phyloP scores from a whole-genome alignment of 2,329 filamentous ascomycete genomes.

The Madurella fahalii region DNA sequence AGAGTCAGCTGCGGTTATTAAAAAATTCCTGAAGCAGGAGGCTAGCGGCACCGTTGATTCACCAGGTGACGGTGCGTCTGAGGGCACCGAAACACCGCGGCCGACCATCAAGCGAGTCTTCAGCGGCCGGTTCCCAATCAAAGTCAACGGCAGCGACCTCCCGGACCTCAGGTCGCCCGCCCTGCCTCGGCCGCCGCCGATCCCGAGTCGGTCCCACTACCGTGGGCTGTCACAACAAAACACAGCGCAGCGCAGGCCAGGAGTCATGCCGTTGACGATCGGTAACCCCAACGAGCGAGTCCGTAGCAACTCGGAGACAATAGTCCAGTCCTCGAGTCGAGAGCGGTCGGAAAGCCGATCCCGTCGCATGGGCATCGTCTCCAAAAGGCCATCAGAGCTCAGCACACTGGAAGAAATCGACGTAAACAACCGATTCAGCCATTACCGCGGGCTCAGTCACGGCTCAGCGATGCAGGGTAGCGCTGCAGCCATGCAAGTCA shows the following conservation, averaged over 20 bases:
- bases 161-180: conserved; percentile 65
- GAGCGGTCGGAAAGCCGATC: conserved; percentile 53
- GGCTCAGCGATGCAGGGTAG: conserved; percentile 63
- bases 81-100: conserved; percentile 76
- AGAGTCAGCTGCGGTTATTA: conserved; percentile 57
- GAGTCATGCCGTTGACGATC: conserved; percentile 66
- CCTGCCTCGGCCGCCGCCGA: conserved; percentile 64
- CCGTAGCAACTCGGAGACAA: conserved; percentile 61
- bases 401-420: conserved; percentile 60
- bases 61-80: conserved; percentile 60
- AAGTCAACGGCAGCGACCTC: conserved; percentile 69
- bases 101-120: conserved; percentile 56
- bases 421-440: conserved; percentile 61
- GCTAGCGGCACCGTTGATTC: conserved; percentile 49
- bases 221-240: conserved; percentile 69
- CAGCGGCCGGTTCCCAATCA: conserved; percentile 64
- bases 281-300: conserved; percentile 65
- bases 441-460: conserved; percentile 63
- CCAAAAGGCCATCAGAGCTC: conserved; percentile 52
- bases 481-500: conserved; percentile 34
- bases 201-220: conserved; percentile 77
- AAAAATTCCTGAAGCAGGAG: conserved; percentile 54
- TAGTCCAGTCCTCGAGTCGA: conserved; percentile 45
- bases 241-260: conserved; percentile 61
- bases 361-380: conserved; percentile 61